Percentiles rank a stretch among this genome's conserved stretches.
Conservation (phyloP, 2,329 filamentous ascomycete genomes). For the Ceratocystis destructans region DNA sequence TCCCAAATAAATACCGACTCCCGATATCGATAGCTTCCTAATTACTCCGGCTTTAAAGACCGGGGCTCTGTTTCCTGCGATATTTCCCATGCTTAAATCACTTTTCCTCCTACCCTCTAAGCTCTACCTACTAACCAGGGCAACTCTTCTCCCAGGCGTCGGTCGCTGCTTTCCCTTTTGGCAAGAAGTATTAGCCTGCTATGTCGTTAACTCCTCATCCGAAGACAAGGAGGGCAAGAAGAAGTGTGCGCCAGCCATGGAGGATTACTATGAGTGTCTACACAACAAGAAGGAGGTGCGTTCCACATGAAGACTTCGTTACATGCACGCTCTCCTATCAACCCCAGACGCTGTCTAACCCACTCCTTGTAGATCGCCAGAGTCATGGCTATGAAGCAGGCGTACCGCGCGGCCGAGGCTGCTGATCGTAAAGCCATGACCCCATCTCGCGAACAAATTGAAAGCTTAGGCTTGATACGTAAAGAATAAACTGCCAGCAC, state of each 20-base stretch:
- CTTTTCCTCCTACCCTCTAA: background rate
- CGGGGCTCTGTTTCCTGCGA: too few species aligned
- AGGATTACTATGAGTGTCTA: conserved; percentile 98
- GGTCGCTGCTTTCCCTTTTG: conserved; percentile 96
- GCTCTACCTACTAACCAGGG: background rate
- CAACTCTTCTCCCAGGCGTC: conserved; percentile 33
- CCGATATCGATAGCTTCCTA: background rate
- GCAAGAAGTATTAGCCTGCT: conserved; percentile 98
- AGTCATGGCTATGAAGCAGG: conserved; percentile 63
- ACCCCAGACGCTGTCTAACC: background rate
- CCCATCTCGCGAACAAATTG: conserved; percentile 77
- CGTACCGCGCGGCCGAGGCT: conserved; percentile 68
- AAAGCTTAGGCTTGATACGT: conserved; percentile 69
- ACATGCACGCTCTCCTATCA: background rate
- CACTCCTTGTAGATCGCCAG: conserved; percentile 51
- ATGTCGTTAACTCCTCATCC: conserved; percentile 78
- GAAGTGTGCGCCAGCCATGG: conserved; percentile 72
- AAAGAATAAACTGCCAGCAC: conserved; percentile 58
- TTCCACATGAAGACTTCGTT: conserved; percentile 17
- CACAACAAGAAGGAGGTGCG: conserved; percentile 97
- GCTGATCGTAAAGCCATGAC: conserved; percentile 48
- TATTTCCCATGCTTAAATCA: background rate
- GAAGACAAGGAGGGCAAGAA: conserved; percentile 70
- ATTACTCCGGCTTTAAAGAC: background rate
- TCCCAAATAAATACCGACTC: background rate